Base-by-base conservation (phyloP, 2,329 filamentous ascomycete genomes). In the Fragosphaeria purpurea region DNA sequence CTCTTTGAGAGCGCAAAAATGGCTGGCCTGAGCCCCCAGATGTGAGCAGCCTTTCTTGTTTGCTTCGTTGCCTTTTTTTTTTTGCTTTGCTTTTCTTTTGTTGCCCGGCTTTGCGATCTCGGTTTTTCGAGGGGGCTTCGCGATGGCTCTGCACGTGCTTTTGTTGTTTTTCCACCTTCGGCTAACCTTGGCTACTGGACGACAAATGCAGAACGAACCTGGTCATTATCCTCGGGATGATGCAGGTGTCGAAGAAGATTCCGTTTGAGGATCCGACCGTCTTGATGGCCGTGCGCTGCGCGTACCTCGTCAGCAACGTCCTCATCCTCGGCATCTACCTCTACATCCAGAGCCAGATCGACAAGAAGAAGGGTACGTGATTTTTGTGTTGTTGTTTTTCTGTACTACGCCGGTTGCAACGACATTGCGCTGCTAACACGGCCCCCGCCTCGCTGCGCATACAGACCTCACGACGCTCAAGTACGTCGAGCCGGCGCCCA, bases 161-260 rank as follows among this genome's bases (percentile, higher is more conserved):
- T 22, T 22, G 22, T 22, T 22, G 22, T 22, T 22, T 22, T 22
- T 22, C 22, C 22, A 22, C 22, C 22, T 22, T 22, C 22, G 22
- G 22, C 22, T 22, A 22, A 22, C 22, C 22, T 22, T 22, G 22
- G 22, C 22, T 22, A 22, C 22, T 22, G 22, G 22, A 22, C 22
- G 22, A 22, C 22, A 22, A 22, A 22, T 22, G 22, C 22, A 95
- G 89, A 63, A 88, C 86, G 69, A 95, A 95, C 79, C 78, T 95
- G 68, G 76, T 88, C 74, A 89, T 95, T 83, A 90, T 95, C 74
- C 81, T 95, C 61, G 86, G 87, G 66, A 94, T 96, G 85, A 96
- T 97, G 88, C 91, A 96, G 78, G 86, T 95, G 55, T 86, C 89
- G 61, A 97, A 97, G 80, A 88, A 85, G 71, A 83, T 98, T 55